phyloP scores from a whole-genome alignment of 176 grass and related monocot genomes.

The Aegilops sharonensis region DNA sequence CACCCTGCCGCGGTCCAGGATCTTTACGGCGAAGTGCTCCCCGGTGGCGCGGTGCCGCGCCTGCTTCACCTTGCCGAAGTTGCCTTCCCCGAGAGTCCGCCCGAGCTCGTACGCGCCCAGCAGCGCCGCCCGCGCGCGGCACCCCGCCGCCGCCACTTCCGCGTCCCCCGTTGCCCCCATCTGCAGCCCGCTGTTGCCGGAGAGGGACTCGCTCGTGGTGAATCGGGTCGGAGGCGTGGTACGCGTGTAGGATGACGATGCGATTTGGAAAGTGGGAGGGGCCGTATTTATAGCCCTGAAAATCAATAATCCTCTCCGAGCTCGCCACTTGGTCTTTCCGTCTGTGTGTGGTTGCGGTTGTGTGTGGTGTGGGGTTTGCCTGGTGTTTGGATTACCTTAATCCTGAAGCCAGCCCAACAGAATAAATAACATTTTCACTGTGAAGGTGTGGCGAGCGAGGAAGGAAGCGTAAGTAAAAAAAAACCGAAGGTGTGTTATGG shows the following conservation, averaged over 20 bases:
- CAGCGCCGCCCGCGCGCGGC: slow-evolving; percentile 13
- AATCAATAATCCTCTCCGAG: no score
- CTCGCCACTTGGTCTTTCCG: not conserved
- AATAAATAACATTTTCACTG: not conserved
- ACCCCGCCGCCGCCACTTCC: not conserved
- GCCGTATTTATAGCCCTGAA: not conserved
- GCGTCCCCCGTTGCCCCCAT: not conserved
- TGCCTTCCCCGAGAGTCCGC: slow-evolving; percentile 71
- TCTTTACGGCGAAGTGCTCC: slow-evolving; percentile 69
- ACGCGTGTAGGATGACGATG: not conserved
- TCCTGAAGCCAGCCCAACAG: not conserved
- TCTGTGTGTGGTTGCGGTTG: not conserved
- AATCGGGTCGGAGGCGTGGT: not conserved
- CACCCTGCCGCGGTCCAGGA: slow-evolving; percentile 67
- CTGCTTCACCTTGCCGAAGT: slow-evolving; percentile 88
- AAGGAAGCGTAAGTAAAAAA: no score
- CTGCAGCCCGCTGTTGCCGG: no score
- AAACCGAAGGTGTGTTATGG: no score
- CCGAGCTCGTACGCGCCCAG: slow-evolving; percentile 78
- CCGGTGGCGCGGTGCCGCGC: slow-evolving; percentile 54
- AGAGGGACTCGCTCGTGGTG: no score
- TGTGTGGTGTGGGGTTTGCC: not conserved
- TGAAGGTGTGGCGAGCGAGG: no score
- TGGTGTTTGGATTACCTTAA: not conserved
- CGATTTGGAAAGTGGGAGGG: not conserved